phyloP scores from a whole-genome alignment of 139 green algal genomes.

The Monoraphidium neglectum region DNA sequence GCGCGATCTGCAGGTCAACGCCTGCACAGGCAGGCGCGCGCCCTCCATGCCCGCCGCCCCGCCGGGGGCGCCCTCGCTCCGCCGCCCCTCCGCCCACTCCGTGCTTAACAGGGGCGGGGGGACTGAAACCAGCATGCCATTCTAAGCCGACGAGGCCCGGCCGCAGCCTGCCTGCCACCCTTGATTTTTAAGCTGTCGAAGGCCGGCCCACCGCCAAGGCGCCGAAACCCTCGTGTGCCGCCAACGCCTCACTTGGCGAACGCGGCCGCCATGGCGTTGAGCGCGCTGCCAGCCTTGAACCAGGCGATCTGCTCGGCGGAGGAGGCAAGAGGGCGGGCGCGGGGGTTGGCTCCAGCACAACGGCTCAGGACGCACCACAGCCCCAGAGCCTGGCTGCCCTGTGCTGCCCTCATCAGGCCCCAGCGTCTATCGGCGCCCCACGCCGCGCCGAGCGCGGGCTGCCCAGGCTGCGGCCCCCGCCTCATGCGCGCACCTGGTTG shows the following conservation, averaged over 20 bases:
- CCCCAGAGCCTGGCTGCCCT: no score
- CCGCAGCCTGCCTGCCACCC: background rate
- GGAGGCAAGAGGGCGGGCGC: background rate
- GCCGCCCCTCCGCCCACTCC: background rate
- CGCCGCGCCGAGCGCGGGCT: background rate
- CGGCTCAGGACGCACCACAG: no score
- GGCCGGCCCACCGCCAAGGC: background rate
- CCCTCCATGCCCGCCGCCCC: no score
- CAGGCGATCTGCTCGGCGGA: conserved; percentile 80
- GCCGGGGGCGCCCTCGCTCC: no score
- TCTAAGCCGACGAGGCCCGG: background rate
- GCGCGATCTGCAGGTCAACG: no score
- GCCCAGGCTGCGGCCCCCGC: background rate
- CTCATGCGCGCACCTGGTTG: conserved; percentile 45
- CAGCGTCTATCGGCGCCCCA: background rate
- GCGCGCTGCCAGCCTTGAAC: conserved; percentile 89
- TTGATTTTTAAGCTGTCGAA: background rate
- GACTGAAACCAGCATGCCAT: background rate
- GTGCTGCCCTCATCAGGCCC: background rate
- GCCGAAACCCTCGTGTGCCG: background rate
- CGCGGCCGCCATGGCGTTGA: conserved; percentile 88
- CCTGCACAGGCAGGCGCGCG: no score
- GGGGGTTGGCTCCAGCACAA: no score
- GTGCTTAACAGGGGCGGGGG: background rate
- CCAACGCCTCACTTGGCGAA: conserved; percentile 31